Evolutionary conservation across 2,329 filamentous ascomycete genomes (phyloP), one percentile per base, ranked within the genome.

Genomic region (Ustulina deusta): DNA sequence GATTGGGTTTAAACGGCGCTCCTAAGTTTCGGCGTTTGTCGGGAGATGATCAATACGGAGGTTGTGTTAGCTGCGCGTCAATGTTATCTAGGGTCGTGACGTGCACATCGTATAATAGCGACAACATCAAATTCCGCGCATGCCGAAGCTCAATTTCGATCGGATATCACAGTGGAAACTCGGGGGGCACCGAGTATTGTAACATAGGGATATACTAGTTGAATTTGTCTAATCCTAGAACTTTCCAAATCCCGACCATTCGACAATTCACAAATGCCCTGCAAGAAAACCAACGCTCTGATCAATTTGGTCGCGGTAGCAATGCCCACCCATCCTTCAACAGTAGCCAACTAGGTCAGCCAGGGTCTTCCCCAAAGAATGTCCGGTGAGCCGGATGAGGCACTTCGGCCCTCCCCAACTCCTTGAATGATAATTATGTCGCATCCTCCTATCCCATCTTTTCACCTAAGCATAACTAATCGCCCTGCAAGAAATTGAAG

Each of bases 1-100:
- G 58, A 89, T 93, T 59, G 90, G 87, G 6, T 81, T 93, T 75
- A 85, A 81, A 77, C 83, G 81, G 77, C 81, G 86, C 76, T 46
- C 48, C 11, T 65, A 34, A 32, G 57, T 22, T 48, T 22, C 15
- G 22, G 27, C 6, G 25, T 27, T 15, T 27, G 32, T 34, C 36
- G 20, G 27, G 7, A 17, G 22, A 25, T 13, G 13, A 10, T 25
- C 9, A 15, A 44, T 20, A 29, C 9, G 20, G 25, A 27, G 20
- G 32, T 54, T n/a, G 25, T n/a, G 25, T 6, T 6, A 6, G 49
- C 34, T 15, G 27, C 27, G 27, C 27, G 29, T 22, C 38, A 48
- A 38, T 38, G 17, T 49, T 59, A n/a, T 17, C 9, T 20, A 32
- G 29, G 13, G 29, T 36, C 15, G 3, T 11, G 46, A 42, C 10